Evolutionary conservation across 352 stramenopile species (phyloP).

Genomic region (Nothophytophthora sp.): DNA sequence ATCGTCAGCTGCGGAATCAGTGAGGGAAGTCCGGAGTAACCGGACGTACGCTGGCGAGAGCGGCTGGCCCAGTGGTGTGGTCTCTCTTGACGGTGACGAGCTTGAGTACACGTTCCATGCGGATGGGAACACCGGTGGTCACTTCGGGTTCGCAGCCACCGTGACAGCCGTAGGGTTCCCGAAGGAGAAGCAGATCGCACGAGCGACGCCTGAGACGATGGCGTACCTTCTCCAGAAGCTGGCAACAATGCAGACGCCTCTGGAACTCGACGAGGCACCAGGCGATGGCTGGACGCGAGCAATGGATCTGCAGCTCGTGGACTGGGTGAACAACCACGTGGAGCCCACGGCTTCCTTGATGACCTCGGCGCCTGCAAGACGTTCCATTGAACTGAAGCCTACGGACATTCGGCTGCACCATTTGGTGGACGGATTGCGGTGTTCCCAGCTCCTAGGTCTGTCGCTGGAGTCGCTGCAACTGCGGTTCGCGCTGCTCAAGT

Average conservation of each 20-base stretch:
- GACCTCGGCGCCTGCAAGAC: constrained; percentile 14
- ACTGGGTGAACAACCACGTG: constrained; percentile 86
- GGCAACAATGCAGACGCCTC: constrained; percentile 2
- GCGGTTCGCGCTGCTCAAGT: constrained; percentile 82
- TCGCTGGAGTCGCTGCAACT: constrained; percentile 64
- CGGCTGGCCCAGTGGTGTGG: constrained; percentile 47
- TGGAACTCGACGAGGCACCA: not conserved
- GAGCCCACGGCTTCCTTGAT: constrained; percentile 38
- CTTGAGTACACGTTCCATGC: constrained; percentile 65
- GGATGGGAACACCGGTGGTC: constrained; percentile 53
- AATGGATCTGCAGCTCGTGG: constrained; percentile 86
- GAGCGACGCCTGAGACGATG: constrained; percentile 41
- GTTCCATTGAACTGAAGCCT: constrained; percentile 68
- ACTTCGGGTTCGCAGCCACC: constrained; percentile 62
- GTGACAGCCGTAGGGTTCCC: constrained; percentile 61
- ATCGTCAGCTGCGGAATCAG: not conserved
- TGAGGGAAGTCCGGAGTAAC: constrained; percentile 30
- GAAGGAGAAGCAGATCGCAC: constrained; percentile 63
- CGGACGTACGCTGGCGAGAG: constrained; percentile 39
- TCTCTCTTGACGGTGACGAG: constrained; percentile 60
- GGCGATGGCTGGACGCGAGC: constrained; percentile 44
- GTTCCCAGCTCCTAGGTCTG: constrained; percentile 61
- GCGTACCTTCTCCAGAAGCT: constrained; percentile 37
- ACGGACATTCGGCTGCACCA: constrained; percentile 71
- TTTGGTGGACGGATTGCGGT: constrained; percentile 73